Evolutionary conservation across 805 yeast genomes (phyloP), one percentile per base, ranked within the genome.

Genomic region (Blastobotrys mokoenaii): DNA sequence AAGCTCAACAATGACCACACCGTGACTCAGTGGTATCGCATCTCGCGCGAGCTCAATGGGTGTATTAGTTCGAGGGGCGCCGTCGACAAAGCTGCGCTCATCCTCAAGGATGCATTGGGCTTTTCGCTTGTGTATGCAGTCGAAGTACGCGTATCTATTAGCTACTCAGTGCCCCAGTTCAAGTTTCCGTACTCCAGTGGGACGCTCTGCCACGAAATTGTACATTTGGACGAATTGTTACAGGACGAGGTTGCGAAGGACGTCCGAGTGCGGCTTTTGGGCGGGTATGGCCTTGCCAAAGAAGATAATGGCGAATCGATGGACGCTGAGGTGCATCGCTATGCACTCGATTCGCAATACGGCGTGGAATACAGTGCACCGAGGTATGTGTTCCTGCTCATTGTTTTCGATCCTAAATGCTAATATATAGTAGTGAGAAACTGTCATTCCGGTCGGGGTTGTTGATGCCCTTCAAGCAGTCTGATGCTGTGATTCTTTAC

Each of bases 121-220:
- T 44, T 58, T 16, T 48, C 50, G 18, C 27, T 54, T 12, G 63
- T 53, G 4, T 60, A 60, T 45, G 50, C 57, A 2, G 51, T 58
- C 1, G 63, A 60, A 41, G 48, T 55, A 6, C 49, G 60, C 1
- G 30, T 20, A 10, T 33, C 34, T 3, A 14, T 22, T 7, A 22
- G 44, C 40, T 35, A 45, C 43, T 10, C 14, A 25, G 17, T 41
- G 12, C 40, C 44, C 16, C 34, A 29, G 27, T 41, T 32, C 6
- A 15, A 18, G 6, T 12, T 16, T 2, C 14, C 18, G 10, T 35
- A 38, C 16, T 22, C 18, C 3, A 16, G 30, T 17, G 40, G 44
- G 4, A 32, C 39, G 14, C 25, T 29, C 6, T 35, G 35, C 31
- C 16, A 8, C 5, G 40, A 38, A 11, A 18, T 43, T n/a, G 6